Evolutionary conservation across 805 yeast genomes (phyloP), one percentile per base, ranked within the genome.

Genomic region (Candida nonsorbophila): DNA sequence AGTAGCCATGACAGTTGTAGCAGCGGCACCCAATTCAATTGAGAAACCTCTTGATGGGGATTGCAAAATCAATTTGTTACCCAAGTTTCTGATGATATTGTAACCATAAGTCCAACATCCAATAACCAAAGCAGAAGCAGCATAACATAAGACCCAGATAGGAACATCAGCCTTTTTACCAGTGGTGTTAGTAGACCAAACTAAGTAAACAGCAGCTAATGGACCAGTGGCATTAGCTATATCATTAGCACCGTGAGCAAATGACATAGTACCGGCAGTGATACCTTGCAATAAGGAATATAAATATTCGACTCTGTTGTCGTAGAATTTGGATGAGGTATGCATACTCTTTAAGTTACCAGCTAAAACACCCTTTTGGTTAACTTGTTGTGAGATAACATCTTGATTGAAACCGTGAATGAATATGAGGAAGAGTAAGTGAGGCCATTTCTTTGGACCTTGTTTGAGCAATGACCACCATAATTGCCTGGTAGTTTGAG

Each of bases 161-260:
- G 90, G 88, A 20, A 78, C 82, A 8, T 69, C 74, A 20, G 79
- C 52, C 45, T 77, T 74, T 4, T 45, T 38, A 11, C 54, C 49
- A 28, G 64, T 59, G 3, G 58, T 48, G 42, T 77, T 74, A 20
- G 74, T 54, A 14, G 52, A 52, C 86, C 87, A 81, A 15, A 77
- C 62, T 24, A 65, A 54, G 51, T 77, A 81, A 14, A 80, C 70
- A 9, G 86, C 69, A 25, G 86, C 60, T 42, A 79, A 63, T 19
- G 90, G 88, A 41, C 86, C 88, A 18, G 83, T 72, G 21, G 90
- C 87, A 44, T 81, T 81, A 27, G 86, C 70, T 38, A 82, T 79
- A 57, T 81, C 90, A 48, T 81, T 81, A 22, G 90, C 79, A 33
- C 90, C 90, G 48, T 81, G 90, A 5, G 88, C 84, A 53, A 82